Evolutionary conservation across 2,329 filamentous ascomycete genomes (phyloP), one percentile per base, ranked within the genome.

Genomic region (Cercospora nicotianae): DNA sequence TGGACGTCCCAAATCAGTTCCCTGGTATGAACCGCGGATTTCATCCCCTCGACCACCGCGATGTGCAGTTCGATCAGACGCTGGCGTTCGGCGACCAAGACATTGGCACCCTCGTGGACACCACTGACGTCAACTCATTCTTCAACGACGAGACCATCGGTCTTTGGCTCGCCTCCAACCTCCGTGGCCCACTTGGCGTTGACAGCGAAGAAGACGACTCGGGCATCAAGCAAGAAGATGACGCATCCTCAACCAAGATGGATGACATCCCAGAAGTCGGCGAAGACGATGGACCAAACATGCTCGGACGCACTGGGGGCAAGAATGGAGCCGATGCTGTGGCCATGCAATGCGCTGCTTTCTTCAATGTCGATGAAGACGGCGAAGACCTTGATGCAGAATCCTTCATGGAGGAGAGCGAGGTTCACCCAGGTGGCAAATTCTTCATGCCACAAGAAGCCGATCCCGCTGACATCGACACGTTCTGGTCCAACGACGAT

Each of bases 401-500:
- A 39, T 9, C 18, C 18, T 28, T 16, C 23, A 8, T 42, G 13
- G 9, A 57, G 5, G 12, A 55, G n/a, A 20, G 10, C 45, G 62
- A 45, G 23, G n/a, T 45, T 7, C 26, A 5, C n/a, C 16, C 18
- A 5, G 42, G 42, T 23, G 62, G 61, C 20, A 62, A 53, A 4
- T 67, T 55, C 55, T 67, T 51, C 26, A 39, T 64, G 9, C 60
- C 66, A 26, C 61, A 67, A 18, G 53, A 20, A 18, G n/a, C 48
- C 23, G 48, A 57, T 20, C 33, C 18, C 31, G 33, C 59, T 61
- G 33, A 61, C 33, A 61, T 42, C 20, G 36, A 61, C n/a, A 13
- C 42, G 18, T 57, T 57, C 48, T 33, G 30, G 48, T 9, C 13
- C 18, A 33, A 23, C 48, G 61, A 64, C 23, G n/a, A 36, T 13